Evolutionary conservation across 2,329 filamentous ascomycete genomes (phyloP).

Genomic region (Apiospora phragmitis): DNA sequence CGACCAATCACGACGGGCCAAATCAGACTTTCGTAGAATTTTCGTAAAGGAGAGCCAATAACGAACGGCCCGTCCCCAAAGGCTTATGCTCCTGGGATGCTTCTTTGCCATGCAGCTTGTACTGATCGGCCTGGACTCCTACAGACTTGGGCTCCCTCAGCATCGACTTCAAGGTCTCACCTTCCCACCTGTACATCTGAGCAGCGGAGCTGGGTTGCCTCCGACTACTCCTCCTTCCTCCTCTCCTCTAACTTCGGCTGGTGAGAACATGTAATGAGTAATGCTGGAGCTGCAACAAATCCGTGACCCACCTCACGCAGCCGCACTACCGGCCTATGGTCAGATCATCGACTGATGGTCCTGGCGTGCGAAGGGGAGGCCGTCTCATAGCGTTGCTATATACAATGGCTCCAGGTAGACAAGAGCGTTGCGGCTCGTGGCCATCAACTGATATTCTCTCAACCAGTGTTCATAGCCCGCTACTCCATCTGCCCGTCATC

Average conservation of each 20-base stretch:
- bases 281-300: neutral
- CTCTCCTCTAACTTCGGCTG: neutral
- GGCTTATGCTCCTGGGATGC: neutral
- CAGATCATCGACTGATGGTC: neutral
- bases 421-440: neutral
- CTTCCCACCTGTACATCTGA: neutral
- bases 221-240: neutral
- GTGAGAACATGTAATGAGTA: constrained; percentile 3
- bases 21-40: neutral
- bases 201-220: neutral
- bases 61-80: constrained; percentile 3
- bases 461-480: neutral
- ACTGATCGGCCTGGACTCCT: neutral
- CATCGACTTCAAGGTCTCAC: neutral
- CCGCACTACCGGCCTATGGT: neutral
- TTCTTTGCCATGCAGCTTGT: neutral
- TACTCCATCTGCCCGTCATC: neutral
- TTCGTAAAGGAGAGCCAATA: neutral
- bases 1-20: neutral
- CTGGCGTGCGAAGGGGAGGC: neutral
- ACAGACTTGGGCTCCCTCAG: neutral
- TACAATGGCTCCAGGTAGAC: neutral
- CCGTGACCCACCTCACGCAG: neutral
- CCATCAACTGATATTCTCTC: neutral
- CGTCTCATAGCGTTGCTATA: neutral